Conservation (phyloP, 768 basidiomycete genomes). For the Rhodotorula toruloides region DNA sequence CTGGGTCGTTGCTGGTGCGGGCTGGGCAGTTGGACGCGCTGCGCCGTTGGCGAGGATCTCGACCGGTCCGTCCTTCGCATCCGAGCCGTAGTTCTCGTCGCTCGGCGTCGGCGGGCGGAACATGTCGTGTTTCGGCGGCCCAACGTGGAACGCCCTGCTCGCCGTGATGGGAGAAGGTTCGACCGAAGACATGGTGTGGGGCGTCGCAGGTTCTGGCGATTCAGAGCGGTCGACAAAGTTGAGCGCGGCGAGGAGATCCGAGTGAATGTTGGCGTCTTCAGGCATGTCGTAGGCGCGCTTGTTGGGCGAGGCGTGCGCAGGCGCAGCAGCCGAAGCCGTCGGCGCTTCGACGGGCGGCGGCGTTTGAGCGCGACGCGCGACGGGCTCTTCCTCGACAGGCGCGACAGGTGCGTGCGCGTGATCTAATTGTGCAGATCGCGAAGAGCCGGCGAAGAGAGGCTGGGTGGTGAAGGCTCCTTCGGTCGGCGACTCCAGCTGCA, state of each 20-base stretch:
- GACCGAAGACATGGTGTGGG: conserved; percentile 14
- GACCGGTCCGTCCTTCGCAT: background rate
- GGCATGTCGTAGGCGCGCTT: background rate
- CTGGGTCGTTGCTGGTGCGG: conserved; percentile 31
- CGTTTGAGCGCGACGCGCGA: background rate
- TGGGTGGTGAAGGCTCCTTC: background rate
- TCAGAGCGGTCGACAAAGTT: conserved; percentile 26
- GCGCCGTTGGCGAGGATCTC: conserved; percentile 10
- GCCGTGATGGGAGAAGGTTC: conserved; percentile 16
- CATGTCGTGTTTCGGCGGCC: conserved; percentile 17
- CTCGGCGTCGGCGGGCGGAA: conserved; percentile 8
- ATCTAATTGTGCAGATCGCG: background rate
- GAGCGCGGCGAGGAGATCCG: conserved; percentile 35
- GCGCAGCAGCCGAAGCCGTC: background rate
- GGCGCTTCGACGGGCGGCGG: background rate
- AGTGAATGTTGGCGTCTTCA: conserved; percentile 27
- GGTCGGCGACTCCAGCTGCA: background rate
- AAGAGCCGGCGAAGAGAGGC: conserved; percentile 18
- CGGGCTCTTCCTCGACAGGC: background rate
- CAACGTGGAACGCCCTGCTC: conserved; percentile 14
- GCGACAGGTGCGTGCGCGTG: background rate
- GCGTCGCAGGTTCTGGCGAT: conserved; percentile 9
- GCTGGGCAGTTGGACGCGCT: background rate
- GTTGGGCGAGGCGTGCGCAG: too few relatives aligned
- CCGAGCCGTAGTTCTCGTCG: conserved; percentile 19